Conservation (phyloP, 2,329 filamentous ascomycete genomes). For the Dactylellina haptotyla region DNA sequence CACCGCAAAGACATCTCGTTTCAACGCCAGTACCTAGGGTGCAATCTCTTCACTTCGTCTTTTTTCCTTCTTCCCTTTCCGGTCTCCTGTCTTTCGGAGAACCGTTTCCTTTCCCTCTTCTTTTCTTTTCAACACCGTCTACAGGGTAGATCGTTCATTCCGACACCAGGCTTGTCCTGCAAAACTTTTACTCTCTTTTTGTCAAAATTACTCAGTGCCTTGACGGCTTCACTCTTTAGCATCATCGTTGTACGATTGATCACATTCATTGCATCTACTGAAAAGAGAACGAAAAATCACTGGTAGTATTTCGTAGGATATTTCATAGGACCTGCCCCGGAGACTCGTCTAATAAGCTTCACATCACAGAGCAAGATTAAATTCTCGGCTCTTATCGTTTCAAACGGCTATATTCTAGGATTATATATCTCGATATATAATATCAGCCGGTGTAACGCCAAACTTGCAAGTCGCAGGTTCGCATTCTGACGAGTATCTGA, state of each 20-base stretch:
- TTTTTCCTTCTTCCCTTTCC: constrained; percentile 1
- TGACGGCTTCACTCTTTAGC: constrained; percentile 25
- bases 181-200: neutral
- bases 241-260: constrained; percentile 45
- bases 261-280: constrained; percentile 26
- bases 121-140: constrained; percentile 33
- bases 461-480: too few species aligned
- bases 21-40: constrained; percentile 27
- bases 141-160: constrained; percentile 37
- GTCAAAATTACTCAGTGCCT: constrained; percentile 23
- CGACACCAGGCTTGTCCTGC: constrained; percentile 26
- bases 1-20: constrained; percentile 23
- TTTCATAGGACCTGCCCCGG: constrained; percentile 1
- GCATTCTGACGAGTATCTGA: neutral
- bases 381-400: constrained; percentile 7
- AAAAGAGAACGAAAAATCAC: constrained; percentile 7
- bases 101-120: constrained; percentile 13
- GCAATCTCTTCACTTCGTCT: constrained; percentile 10
- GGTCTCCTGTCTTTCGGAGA: neutral
- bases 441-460: too few species aligned
- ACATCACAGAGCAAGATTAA: constrained; percentile 17
- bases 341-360: neutral
- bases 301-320: constrained; percentile 6
- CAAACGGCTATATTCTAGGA: too few species aligned
- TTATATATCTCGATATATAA: too few species aligned